Evolutionary conservation across 2,329 filamentous ascomycete species (phyloP), one percentile per base, ranked within the genome.

Genomic region (Aspergillus ruber): DNA sequence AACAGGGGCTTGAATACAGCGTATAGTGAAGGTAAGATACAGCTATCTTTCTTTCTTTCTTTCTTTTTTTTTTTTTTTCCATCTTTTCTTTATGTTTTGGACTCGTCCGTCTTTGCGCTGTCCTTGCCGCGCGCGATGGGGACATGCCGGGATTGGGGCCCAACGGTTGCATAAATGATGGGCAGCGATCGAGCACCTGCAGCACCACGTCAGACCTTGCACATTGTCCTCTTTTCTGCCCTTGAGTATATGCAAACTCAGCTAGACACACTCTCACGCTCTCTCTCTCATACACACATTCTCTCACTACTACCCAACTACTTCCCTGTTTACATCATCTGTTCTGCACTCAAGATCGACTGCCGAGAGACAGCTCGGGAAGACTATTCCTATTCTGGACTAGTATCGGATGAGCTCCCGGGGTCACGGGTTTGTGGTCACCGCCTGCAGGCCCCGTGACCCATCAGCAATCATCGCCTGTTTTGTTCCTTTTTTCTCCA

Each of bases 381-480:
- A 50, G 61, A 60, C 67, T 70, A 70, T 58, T 47, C 61, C 53
- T 2, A 15, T 55, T 55, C 35, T 2, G 58, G 62, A 41, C 55
- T 69, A 69, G 67, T 48, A 48, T 36, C 53, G 48, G 49, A 51
- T 46, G 51, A 59, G 57, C 56, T 62, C 55, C 60, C 57, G 60
- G 58, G 62, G 63, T 66, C 63, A 65, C 63, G 64, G 63, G 63
- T 62, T 64, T 59, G 33, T 52, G 51, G 51, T 40, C 44, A 38
- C 39, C 47, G 44, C 42, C 39, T 44, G 23, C 46, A 18, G 17
- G 10, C 36, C 36, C 36, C 36, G 36, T 35, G 33, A 35, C 36
- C 36, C 17, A 18, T 20, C 10, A 18, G 17, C 36, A 18, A 25
- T 18, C 43, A 44, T 49, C 39, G 43, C 13, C 33, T n/a, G 33